Base-by-base conservation (phyloP, 208 protist species). In the Wallacemonas collosoma region DNA sequence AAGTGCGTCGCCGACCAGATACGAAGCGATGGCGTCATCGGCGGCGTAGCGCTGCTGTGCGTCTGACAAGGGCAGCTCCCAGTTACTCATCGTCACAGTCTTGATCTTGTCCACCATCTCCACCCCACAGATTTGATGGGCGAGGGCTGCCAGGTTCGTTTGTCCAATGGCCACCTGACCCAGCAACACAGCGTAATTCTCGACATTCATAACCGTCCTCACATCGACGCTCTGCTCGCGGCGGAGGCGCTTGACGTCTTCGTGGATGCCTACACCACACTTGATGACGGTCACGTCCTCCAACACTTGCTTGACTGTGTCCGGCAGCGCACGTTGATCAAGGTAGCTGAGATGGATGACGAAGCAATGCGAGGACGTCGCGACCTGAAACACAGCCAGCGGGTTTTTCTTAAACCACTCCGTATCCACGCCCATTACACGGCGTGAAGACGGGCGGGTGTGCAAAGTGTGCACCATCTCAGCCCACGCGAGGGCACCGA, bases 261-360 rank as follows among this genome's bases (percentile, higher is more conserved):
- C 81, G 15, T 50, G 65, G 35, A 88, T 71, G 15, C 81, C 79
- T 12, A 86, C 82, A 6, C 86, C 86, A 60, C 86, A 91, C 44
- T 85, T 88, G 50, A 89, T 78, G 55, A 87, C 71, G 1, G 45
- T 54, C 8, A 72, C 54, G 50, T 83, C 72, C 60, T 56, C 71
- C 2, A 91, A 68, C 6, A 71, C 57, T 2, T 64, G 44, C 53
- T 67, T 72, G 43, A 87, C 76, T 2, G 48, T 41, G 2, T 26
- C 17, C 4, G 86, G 83, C 38, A 91, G 71, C 2, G 5, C 26
- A 7, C 83, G 80, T 3, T 71, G 48, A 2, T 71, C 48, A n/a
- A 88, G 68, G 75, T 82, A 85, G 53, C 65, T 82, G 57, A 91
- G 68, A 54, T 89, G 86, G 63, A 91, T 48, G 35, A 91, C 83